Evolutionary conservation across 2,329 filamentous ascomycete genomes (phyloP), one percentile per base, ranked within the genome.

Genomic region (Diaporthe velutina): DNA sequence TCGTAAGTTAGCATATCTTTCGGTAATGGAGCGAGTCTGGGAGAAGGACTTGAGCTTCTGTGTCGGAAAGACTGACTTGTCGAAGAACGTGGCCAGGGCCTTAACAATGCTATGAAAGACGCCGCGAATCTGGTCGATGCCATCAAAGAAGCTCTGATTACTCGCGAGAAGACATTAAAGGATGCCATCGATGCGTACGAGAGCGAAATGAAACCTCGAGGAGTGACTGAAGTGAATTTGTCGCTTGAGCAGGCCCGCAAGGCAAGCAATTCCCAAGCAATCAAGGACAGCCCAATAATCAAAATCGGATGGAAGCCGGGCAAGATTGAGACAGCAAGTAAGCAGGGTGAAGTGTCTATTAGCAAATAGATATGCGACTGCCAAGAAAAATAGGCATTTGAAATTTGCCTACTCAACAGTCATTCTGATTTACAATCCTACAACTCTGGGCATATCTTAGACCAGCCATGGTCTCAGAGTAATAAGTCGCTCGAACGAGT

Each of bases 21-120:
- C 15, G 35, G n/a, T 42, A 4, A 30, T 22, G 9, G 15, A 5
- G 0, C 8, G n/a, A 61, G 4, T 15, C 25, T 3, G n/a, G 13
- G 30, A 40, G 4, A 7, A 33, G 30, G n/a, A 0, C 13, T 42
- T 4, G 13, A n/a, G 35, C 0, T 22, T 19, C 1, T 13, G 8
- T 19, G 17, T 2, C 5, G n/a, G 4, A 33, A 30, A 30, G n/a
- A 48, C 25, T 64, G 19, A 64, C 40, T 48, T 25, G 17, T 22
- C 33, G 38, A 25, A 64, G 60, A 64, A 25, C 60, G 60, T 15
- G 60, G 60, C 40, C 60, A 64, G 28, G 60, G 60, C 25, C 60
- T 64, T 10, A 64, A 64, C 6, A 64, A 64, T 3, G 60, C 60
- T 28, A 64, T 64, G 60, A 45, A 64, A 64, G 60, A 64, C 28